A percentile compares a stretch with the other conserved stretches of the same genome.
phyloP scores from a whole-genome alignment of 257 asterid genomes.

The Nicotiana sylvestris region DNA sequence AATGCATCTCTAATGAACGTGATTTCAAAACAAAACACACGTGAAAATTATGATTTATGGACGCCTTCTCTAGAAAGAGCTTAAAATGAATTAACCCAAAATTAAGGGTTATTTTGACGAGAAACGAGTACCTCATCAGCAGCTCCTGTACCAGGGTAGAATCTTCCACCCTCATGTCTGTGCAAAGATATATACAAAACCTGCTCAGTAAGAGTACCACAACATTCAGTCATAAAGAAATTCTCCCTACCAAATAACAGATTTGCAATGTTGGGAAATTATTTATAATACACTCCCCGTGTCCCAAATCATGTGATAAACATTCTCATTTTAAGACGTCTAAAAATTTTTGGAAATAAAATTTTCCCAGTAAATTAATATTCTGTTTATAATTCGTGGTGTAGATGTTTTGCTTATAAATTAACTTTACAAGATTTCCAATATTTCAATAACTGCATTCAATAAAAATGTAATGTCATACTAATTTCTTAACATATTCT shows the following conservation, averaged over 20 bases:
- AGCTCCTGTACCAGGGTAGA: constrained; percentile 99
- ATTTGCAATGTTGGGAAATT: neutral
- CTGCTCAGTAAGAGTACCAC: constrained; percentile 27
- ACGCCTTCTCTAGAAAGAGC: neutral
- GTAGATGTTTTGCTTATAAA: neutral
- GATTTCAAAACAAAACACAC: neutral
- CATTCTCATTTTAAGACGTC: neutral
- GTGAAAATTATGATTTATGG: neutral
- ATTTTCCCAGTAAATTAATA: neutral
- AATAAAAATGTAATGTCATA: neutral
- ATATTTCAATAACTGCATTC: neutral
- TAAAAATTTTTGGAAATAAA: neutral
- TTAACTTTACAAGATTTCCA: neutral
- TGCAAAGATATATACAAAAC: constrained; percentile 94
- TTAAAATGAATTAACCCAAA: neutral
- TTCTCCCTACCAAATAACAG: neutral
- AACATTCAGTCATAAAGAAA: neutral
- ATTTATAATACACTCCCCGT: neutral
- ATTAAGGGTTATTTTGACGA: neutral
- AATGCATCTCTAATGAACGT: neutral
- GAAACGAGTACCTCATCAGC: constrained; percentile 64
- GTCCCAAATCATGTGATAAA: neutral
- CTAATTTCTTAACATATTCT: neutral
- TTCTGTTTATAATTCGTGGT: neutral
- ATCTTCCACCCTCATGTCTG: constrained; percentile 89